Evolutionary conservation across 2,329 filamentous ascomycete species (phyloP), one percentile per base, ranked within the genome.

Genomic region (Gnomoniopsis sp.): DNA sequence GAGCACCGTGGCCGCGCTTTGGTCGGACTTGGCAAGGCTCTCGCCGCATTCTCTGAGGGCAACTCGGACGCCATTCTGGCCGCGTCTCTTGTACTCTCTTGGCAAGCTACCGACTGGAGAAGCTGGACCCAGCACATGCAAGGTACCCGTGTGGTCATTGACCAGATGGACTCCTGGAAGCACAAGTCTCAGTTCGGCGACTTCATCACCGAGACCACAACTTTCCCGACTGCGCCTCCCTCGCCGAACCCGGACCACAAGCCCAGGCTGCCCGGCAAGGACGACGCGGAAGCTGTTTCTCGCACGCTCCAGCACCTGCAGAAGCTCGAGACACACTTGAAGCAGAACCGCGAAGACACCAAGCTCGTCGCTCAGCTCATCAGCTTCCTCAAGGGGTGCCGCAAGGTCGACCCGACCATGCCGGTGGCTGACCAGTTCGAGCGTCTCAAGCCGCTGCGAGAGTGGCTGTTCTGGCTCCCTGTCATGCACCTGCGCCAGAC

Each of bases 381-480:
- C 65, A 84, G 81, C 60, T 92, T 92, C 74, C 79, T 92, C 63
- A 87, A 89, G 73, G 83, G 87, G 46, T 82, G 90, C 58, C 86
- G 86, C 68, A 86, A 89, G 70, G 86, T 90, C 64, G 85, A 86
- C 69, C 85, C 87, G 4, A 81, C 82, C 14, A 81, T 89, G 63
- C 85, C 87, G 23, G 86, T 92, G 23, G 88, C 91, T 63, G 87
- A 96, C 70, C 91, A 96, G 69, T 98, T 97, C 70, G 89, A 92
- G 68, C 89, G 93, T 64, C 84, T 98, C 12, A 93, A 96, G 64
- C 88, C 91, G 11, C 82, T 99, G 60, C 85, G 93, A 57, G 90
- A 90, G 66, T 97, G 93, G 92, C 84, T 98, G 17, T 96, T 98
- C 75, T 98, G 93, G 92, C 85, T 96, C 57, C 95, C 95, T 1